Base-by-base conservation (phyloP, 257 asterid genomes). In the Lantana camara region DNA sequence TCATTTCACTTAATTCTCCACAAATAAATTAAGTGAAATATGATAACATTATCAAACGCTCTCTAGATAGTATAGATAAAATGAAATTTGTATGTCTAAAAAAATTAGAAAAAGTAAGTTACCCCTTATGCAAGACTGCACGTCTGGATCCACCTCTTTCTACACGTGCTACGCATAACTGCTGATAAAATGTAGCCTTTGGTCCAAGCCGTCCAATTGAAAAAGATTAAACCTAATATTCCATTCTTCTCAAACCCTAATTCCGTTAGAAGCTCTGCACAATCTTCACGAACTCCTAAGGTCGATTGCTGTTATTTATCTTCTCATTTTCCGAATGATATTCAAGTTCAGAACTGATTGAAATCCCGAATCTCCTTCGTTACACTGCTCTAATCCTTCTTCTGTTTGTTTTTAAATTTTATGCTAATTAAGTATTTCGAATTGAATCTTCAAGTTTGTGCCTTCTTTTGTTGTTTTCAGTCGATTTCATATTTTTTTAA, bases 201-300 rank as follows among this genome's bases (percentile, higher is more conserved):
- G 54, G 29, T 48, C 54, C 21, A 9, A n/a, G 29, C 53, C 30
- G 12, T 21, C 21, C 16, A 22, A 49, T 21, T 49, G n/a, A 27
- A 27, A 27, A 27, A 5, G 2, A 2, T 27, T 27, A 1, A 23
- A 50, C 4, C 14, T 3, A 24, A 24, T 5, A n/a, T 47, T 14
- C 24, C 12, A 30, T 7, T 52, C 24, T 63, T 63, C 49, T 11
- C 40, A 34, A 63, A 63, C 68, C 68, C 68, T 57, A 56, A 17
- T 46, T 45, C 46, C 24, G 3, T 46, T 23, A 37, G 19, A 51
- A 51, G 35, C 35, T 51, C 37, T 20, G 10, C 57, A 23, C 35
- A 24, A 12, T 14, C 17, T 23, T 37, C 10, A 22, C 15, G 37
- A 48, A 35, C 37, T 11, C 46, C 48, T 7, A 48, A 63, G 68